Conservation (phyloP, 2,329 filamentous ascomycete genomes). For the Geoglossum cookeanum region DNA sequence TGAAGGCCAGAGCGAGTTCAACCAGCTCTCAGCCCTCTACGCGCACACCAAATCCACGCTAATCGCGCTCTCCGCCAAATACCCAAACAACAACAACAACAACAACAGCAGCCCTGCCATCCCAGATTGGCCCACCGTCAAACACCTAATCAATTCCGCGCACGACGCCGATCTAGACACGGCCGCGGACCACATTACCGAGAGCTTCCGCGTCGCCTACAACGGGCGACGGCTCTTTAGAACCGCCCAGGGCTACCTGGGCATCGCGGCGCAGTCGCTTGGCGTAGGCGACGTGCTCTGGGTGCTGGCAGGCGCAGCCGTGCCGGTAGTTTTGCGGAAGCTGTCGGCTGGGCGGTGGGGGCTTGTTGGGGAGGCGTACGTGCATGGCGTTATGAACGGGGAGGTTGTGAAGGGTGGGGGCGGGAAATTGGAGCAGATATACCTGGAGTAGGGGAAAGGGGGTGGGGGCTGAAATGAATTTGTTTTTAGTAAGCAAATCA, state of each 20-base stretch:
- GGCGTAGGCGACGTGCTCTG: background rate
- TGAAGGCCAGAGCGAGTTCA: background rate
- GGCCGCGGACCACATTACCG: background rate
- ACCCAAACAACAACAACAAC: background rate
- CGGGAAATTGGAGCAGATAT: background rate
- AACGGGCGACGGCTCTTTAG: background rate
- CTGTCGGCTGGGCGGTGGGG: background rate
- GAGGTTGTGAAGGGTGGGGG: background rate
- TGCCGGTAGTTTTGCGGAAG: background rate
- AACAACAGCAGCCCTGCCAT: background rate
- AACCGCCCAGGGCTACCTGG: background rate
- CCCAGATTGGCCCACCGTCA: background rate
- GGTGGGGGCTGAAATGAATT: too few species aligned
- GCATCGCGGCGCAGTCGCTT: background rate
- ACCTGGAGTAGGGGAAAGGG: background rate
- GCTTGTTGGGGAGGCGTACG: background rate
- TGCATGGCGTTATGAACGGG: background rate
- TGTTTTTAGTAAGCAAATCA: too few species aligned
- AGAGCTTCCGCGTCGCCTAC: background rate
- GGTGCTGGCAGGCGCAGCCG: background rate
- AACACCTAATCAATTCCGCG: background rate
- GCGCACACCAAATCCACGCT: background rate
- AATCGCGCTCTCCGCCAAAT: background rate
- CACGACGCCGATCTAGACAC: background rate
- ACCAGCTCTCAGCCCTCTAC: background rate